These are phyloP conservation scores for Solanum sitiens DNA, from an alignment of 257 asterid species.

Conservation along the genomic window DNA sequence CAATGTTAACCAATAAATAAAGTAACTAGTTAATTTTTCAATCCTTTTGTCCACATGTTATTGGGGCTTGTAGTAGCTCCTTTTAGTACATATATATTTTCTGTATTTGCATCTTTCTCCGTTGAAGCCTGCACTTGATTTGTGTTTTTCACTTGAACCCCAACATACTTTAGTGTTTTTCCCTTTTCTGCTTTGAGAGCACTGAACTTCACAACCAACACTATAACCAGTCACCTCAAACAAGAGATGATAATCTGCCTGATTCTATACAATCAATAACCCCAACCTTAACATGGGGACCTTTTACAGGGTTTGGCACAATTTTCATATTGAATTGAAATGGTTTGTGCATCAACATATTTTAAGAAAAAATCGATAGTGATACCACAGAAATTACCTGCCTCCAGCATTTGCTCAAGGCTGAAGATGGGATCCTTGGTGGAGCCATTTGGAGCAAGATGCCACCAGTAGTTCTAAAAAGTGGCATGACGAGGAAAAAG, in stretches of 20 bases:
- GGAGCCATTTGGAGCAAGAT: constrained; percentile 83
- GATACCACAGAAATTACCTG: constrained; percentile 37
- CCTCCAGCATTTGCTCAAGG: constrained; percentile 84
- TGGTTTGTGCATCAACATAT: neutral
- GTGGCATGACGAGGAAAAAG: constrained; percentile 90
- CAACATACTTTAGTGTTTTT: neutral
- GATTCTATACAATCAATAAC: neutral
- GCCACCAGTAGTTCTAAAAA: constrained; percentile 77
- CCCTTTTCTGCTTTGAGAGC: neutral
- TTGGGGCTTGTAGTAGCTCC: neutral
- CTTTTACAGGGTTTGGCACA: neutral
- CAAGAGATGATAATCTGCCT: neutral
- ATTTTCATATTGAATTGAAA: neutral
- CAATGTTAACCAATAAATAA: neutral
- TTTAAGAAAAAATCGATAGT: neutral
- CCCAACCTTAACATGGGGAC: neutral
- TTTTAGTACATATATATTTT: neutral
- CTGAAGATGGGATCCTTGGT: constrained; percentile 67
- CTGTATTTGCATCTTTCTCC: neutral
- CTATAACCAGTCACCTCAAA: neutral
- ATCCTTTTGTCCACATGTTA: neutral
- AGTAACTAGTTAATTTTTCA: neutral
- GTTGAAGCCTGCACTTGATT: neutral
- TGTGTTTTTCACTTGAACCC: neutral
- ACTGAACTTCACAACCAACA: neutral